phyloP scores from a whole-genome alignment of 2,329 filamentous ascomycete species.

The Dactylellina drechsleri region DNA sequence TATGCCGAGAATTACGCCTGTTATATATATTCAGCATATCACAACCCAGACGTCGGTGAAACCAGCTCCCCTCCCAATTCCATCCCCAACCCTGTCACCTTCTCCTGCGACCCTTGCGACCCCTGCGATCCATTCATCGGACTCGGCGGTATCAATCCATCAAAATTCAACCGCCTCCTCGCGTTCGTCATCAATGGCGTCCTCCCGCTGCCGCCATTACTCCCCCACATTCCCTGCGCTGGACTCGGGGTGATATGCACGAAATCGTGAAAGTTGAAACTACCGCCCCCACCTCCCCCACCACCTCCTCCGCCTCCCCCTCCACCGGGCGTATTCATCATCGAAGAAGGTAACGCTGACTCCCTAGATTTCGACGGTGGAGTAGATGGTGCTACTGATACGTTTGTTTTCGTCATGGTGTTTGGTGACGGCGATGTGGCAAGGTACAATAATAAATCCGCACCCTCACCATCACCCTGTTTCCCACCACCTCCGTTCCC shows the following conservation, averaged over 20 bases:
- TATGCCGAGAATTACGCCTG: too few species aligned
- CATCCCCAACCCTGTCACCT: constrained; percentile 40
- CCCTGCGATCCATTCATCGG: constrained; percentile 46
- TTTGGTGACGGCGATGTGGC: constrained; percentile 91
- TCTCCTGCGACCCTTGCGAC: constrained; percentile 46
- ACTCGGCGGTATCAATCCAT: constrained; percentile 71
- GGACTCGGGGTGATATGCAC: constrained; percentile 97
- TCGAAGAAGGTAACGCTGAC: constrained; percentile 78
- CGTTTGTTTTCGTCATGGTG: constrained; percentile 62
- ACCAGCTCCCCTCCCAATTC: constrained; percentile 53
- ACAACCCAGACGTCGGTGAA: constrained; percentile 51
- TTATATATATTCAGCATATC: constrained; percentile 5
- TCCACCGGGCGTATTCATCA: constrained; percentile 84
- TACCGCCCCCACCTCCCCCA: constrained; percentile 67
- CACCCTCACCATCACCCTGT: constrained; percentile 75
- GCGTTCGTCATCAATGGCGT: constrained; percentile 73
- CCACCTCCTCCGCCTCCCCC: constrained; percentile 76
- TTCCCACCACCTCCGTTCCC: constrained; percentile 65
- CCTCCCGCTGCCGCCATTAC: constrained; percentile 65
- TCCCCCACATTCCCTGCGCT: constrained; percentile 80
- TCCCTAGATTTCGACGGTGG: constrained; percentile 65
- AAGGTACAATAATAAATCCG: constrained; percentile 82
- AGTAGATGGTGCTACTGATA: constrained; percentile 62
- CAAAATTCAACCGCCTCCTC: constrained; percentile 83
- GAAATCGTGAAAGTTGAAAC: constrained; percentile 94